Evolutionary conservation across 768 basidiomycete genomes (phyloP).

Genomic region (Auricularia heimuer): DNA sequence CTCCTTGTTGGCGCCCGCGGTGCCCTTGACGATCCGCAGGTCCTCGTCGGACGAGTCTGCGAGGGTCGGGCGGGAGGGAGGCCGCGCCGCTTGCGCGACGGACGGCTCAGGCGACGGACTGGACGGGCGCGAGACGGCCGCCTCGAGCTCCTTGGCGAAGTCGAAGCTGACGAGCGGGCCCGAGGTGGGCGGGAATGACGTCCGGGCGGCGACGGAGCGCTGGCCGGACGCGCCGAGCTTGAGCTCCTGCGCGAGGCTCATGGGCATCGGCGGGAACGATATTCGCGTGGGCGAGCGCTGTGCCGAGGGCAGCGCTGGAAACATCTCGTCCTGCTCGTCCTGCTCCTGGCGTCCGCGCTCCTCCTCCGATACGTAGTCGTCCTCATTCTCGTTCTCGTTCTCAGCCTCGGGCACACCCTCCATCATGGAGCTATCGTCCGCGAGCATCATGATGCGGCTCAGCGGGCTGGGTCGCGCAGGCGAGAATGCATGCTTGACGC

Average conservation of each 20-base stretch:
- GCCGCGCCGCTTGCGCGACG: not conserved
- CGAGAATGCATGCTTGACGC: slow-evolving; percentile 68
- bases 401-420: not conserved
- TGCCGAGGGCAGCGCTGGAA: not conserved
- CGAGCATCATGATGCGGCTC: slow-evolving; percentile 67
- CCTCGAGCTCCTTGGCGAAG: not conserved
- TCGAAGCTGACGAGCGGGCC: not conserved
- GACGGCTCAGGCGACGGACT: not conserved
- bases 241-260: not conserved
- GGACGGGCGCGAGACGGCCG: not conserved
- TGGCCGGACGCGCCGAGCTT: slow-evolving; percentile 1
- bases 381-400: not conserved
- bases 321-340: not conserved
- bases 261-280: not conserved
- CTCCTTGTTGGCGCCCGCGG: not conserved
- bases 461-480: slow-evolving; percentile 73
- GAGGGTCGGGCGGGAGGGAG: not conserved
- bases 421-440: slow-evolving; percentile 19
- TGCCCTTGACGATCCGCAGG: not conserved
- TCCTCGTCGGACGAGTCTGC: not conserved
- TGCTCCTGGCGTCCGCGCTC: not conserved
- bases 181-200: not conserved
- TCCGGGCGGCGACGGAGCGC: not conserved
- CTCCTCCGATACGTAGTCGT: not conserved
- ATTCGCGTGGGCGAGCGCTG: not conserved